These are phyloP conservation scores for Ascoidea rubescens DNA, from an alignment of 805 yeast species.

Conservation along the genomic window DNA sequence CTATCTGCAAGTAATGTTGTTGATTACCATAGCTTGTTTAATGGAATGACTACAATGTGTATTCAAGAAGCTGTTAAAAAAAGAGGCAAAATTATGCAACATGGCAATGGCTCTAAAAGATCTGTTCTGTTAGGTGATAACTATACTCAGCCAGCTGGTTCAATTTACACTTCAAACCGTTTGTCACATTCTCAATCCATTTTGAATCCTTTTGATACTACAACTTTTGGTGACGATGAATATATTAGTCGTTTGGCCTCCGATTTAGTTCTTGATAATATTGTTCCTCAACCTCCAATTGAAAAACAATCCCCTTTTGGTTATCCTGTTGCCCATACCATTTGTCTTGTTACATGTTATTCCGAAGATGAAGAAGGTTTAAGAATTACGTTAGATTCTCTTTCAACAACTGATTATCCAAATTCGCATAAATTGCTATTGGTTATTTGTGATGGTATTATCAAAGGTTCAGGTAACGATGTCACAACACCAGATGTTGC, in stretches of 20 bases:
- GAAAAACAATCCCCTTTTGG: slow-evolving; percentile 71
- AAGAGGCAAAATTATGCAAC: background rate
- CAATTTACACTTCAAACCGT: slow-evolving; percentile 5
- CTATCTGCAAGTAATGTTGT: slow-evolving; percentile 13
- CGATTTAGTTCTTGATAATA: slow-evolving; percentile 56
- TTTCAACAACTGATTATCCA: slow-evolving; percentile 92
- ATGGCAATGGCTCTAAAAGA: background rate
- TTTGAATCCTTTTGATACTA: slow-evolving; percentile 8
- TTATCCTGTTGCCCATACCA: slow-evolving; percentile 61
- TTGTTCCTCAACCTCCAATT: slow-evolving; percentile 83
- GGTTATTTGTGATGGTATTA: slow-evolving; percentile 84
- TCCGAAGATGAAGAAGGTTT: slow-evolving; percentile 84
- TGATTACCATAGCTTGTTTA: background rate
- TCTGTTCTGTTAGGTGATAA: background rate
- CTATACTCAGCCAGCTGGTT: background rate
- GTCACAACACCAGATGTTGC: slow-evolving; percentile 82
- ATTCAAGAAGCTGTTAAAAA: slow-evolving; percentile 2
- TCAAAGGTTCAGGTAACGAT: slow-evolving; percentile 90
- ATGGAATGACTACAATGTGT: slow-evolving; percentile 9
- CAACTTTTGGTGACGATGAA: slow-evolving; percentile 9
- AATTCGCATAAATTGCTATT: slow-evolving; percentile 83
- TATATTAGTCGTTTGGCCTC: slow-evolving; percentile 37
- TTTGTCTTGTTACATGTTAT: slow-evolving; percentile 81
- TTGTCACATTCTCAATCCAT: slow-evolving; percentile 4
- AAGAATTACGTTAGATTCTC: slow-evolving; percentile 79